Percentiles rank a stretch among this genome's conserved stretches.
These are phyloP conservation scores for Boletus sensibilis DNA, from an alignment of 768 basidiomycete species.

Conservation along the genomic window DNA sequence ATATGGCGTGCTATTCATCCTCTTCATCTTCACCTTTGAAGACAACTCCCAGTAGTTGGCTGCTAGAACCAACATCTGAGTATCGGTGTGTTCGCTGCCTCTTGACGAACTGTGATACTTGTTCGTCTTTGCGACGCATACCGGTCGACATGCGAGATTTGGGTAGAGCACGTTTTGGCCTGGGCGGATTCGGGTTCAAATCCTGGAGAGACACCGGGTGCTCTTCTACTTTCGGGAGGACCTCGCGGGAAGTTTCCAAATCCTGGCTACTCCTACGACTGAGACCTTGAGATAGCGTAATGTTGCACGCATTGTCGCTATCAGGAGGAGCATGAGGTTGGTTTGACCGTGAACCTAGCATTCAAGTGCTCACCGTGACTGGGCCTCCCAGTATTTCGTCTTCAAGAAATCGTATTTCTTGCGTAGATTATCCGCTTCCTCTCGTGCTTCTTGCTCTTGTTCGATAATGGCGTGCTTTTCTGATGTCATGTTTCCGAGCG, in stretches of 20 bases:
- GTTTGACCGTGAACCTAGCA: not conserved
- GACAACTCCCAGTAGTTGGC: not conserved
- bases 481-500: slow-evolving; percentile 32
- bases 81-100: slow-evolving; percentile 25
- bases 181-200: not conserved
- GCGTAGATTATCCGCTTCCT: slow-evolving; percentile 40
- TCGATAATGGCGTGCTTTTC: slow-evolving; percentile 30
- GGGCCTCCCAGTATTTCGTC: slow-evolving; percentile 21
- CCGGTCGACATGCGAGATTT: slow-evolving; percentile 16
- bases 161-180: slow-evolving; percentile 32
- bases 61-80: slow-evolving; percentile 16
- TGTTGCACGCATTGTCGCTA: slow-evolving; percentile 7
- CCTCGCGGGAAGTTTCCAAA: slow-evolving; percentile 9
- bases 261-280: slow-evolving; percentile 10
- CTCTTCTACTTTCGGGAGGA: slow-evolving; percentile 26
- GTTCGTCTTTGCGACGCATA: slow-evolving; percentile 5
- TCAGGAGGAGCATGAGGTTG: not conserved
- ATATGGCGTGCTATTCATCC: slow-evolving; percentile 5
- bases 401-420: slow-evolving; percentile 34
- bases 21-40: slow-evolving; percentile 19
- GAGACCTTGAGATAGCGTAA: slow-evolving; percentile 2
- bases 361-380: slow-evolving; percentile 12
- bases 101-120: slow-evolving; percentile 13
- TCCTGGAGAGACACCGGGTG: slow-evolving; percentile 14
- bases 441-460: slow-evolving; percentile 36